Conservation (phyloP, 148 eudicot genomes). For the Amaranthus hypochondriacus region DNA sequence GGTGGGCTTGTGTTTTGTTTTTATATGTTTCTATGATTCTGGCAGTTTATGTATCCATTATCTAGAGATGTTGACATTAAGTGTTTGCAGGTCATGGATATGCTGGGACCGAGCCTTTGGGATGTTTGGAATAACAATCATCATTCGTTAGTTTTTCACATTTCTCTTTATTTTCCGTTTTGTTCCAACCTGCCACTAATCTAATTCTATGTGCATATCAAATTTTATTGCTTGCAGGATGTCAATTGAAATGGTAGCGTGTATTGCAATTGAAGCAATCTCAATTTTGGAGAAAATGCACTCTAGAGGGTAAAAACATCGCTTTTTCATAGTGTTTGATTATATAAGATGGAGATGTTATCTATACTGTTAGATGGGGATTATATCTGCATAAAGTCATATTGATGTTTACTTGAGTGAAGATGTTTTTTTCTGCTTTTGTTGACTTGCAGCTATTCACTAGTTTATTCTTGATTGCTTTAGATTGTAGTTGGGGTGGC, state of each 20-base stretch:
- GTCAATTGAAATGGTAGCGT: conserved; percentile 93
- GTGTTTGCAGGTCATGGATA: conserved; percentile 81
- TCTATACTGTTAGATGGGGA: background rate
- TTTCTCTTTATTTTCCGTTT: background rate
- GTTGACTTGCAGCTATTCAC: background rate
- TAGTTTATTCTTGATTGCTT: background rate
- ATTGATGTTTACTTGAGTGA: background rate
- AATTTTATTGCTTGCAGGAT: conserved; percentile 41
- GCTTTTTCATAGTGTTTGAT: background rate
- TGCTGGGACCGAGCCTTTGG: conserved; percentile 98
- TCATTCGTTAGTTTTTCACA: conserved; percentile 48
- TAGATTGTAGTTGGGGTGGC: background rate
- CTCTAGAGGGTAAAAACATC: conserved; percentile 62
- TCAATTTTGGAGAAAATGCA: conserved; percentile 90
- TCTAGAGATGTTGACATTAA: background rate
- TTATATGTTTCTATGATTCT: background rate
- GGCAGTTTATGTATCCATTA: background rate
- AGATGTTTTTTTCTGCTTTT: background rate
- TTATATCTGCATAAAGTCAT: background rate
- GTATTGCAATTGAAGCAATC: conserved; percentile 92
- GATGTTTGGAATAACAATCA: conserved; percentile 88
- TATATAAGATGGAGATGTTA: background rate
- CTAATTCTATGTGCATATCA: background rate
- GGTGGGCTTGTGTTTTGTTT: conserved; percentile 36
- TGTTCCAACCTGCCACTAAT: background rate